These are phyloP conservation scores for Sugiyamaella japonica DNA, from an alignment of 1,139 yeast genomes.

Conservation along the genomic window DNA sequence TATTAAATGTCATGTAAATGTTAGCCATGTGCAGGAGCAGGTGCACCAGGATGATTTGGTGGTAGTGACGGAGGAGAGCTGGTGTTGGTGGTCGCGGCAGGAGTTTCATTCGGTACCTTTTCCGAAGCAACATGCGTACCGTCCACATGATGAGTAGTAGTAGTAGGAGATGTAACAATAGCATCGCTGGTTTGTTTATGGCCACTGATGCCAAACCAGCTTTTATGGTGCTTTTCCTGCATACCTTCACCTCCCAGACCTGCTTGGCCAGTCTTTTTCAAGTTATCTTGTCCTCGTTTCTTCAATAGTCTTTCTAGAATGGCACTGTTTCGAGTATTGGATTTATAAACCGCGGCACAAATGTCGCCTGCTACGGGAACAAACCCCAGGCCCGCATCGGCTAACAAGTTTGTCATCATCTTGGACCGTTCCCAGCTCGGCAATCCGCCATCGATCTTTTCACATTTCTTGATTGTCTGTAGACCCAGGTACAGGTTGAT, in stretches of 20 bases:
- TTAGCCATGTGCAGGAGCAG: background rate
- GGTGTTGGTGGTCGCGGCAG: background rate
- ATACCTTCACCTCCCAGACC: background rate
- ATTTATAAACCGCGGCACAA: conserved; percentile 66
- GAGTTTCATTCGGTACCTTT: too few relatives aligned
- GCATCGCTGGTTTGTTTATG: background rate
- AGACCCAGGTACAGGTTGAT: conserved; percentile 54
- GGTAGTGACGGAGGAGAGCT: background rate
- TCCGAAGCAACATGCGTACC: too few relatives aligned
- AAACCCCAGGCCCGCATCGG: conserved; percentile 70
- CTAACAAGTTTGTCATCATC: conserved; percentile 59
- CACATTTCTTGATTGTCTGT: conserved; percentile 52
- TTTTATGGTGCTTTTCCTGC: conserved; percentile 1
- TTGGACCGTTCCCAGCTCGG: conserved; percentile 50
- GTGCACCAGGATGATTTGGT: conserved; percentile 5
- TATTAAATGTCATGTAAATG: too few relatives aligned
- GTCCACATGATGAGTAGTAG: background rate
- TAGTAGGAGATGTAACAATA: conserved; percentile 3
- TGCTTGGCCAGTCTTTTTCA: background rate
- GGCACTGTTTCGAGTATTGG: conserved; percentile 71
- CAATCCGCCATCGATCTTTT: conserved; percentile 62
- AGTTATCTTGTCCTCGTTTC: conserved; percentile 40
- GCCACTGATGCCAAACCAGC: conserved; percentile 8
- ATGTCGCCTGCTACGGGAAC: conserved; percentile 74
- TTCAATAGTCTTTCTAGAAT: conserved; percentile 59